Evolutionary conservation across 306 rosid species (phyloP).

Genomic region (Dalbergia cultrata): DNA sequence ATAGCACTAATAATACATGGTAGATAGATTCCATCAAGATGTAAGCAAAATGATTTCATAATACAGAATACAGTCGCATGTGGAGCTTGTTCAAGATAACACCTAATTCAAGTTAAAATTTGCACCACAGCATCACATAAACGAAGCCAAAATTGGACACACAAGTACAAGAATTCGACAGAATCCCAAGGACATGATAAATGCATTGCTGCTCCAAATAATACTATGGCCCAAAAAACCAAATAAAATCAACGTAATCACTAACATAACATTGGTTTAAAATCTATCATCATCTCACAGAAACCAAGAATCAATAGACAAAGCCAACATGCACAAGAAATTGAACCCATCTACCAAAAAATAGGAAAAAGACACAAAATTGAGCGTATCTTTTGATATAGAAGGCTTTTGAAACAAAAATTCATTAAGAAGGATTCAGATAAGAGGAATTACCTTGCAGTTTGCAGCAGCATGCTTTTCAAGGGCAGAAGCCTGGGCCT

Average conservation of each 20-base stretch:
- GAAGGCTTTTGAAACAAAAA: background rate
- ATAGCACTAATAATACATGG: background rate
- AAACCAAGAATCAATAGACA: conserved; percentile 12
- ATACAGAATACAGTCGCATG: background rate
- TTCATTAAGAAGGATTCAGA: background rate
- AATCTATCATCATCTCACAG: background rate
- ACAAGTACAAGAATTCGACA: too few relatives aligned
- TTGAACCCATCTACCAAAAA: conserved; percentile 11
- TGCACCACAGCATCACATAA: background rate
- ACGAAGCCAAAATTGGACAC: background rate
- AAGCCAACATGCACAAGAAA: background rate
- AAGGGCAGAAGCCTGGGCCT: conserved; percentile 97
- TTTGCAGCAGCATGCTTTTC: conserved; percentile 93
- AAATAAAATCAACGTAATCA: background rate
- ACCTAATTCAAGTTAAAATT: too few relatives aligned
- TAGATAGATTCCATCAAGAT: background rate
- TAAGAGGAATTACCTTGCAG: conserved; percentile 54
- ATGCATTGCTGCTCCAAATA: background rate
- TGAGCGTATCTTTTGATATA: background rate
- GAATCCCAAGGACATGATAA: background rate
- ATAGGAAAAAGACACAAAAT: background rate
- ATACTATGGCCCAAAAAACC: background rate
- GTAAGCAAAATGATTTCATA: background rate
- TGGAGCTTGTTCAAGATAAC: too few relatives aligned
- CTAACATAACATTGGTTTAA: background rate